Evolutionary conservation across 495 filamentous ascomycete genomes (phyloP).

Genomic region (Aspergillus bridgeri): DNA sequence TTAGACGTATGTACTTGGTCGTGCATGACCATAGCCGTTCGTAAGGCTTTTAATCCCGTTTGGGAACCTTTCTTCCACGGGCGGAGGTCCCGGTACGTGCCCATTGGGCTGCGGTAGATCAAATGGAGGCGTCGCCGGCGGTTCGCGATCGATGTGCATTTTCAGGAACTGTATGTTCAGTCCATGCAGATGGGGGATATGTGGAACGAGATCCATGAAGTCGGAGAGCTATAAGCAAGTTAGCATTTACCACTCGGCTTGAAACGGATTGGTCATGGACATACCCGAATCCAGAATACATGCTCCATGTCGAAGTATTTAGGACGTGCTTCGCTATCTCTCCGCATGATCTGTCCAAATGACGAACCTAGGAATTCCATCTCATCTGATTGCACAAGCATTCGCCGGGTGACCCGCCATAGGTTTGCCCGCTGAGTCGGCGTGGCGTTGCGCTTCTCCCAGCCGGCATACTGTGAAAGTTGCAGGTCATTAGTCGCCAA

Average conservation of each 20-base stretch:
- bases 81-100: slow-evolving; percentile 22
- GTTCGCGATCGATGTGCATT: slow-evolving; percentile 48
- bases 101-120: slow-evolving; percentile 32
- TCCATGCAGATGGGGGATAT: slow-evolving; percentile 64
- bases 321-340: slow-evolving; percentile 45
- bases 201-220: slow-evolving; percentile 68
- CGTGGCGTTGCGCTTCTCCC: slow-evolving; percentile 55
- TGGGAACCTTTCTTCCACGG: slow-evolving; percentile 19
- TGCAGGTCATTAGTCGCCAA: slow-evolving; percentile 73
- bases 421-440: slow-evolving; percentile 46
- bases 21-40: slow-evolving; percentile 38
- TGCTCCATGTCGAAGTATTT: slow-evolving; percentile 56
- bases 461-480: slow-evolving; percentile 68
- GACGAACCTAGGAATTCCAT: slow-evolving; percentile 33
- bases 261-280: slow-evolving; percentile 10
- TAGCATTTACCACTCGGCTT: slow-evolving; percentile 2
- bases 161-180: slow-evolving; percentile 51
- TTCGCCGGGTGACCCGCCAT: slow-evolving; percentile 52
- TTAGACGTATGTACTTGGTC: slow-evolving; percentile 49
- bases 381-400: slow-evolving; percentile 46
- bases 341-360: slow-evolving; percentile 43
- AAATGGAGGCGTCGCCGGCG: slow-evolving; percentile 14
- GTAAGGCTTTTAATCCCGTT: slow-evolving; percentile 29
- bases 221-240: slow-evolving; percentile 58
- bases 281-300: slow-evolving; percentile 76